phyloP scores from a whole-genome alignment of 495 filamentous ascomycete species.

The Hypoxylon intermedium region DNA sequence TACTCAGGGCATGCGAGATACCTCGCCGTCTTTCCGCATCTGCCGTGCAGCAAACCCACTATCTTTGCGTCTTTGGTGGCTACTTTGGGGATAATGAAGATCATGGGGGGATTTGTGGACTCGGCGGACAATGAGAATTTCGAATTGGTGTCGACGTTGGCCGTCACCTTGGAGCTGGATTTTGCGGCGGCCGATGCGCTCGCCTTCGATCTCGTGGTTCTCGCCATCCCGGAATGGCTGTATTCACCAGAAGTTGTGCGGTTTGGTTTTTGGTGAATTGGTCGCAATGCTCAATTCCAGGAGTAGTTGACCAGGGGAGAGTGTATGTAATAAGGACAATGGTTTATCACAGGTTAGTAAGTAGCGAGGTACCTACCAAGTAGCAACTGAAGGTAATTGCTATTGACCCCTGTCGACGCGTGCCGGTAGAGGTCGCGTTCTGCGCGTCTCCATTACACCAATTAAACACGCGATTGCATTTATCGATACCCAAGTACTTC shows the following conservation, averaged over 20 bases:
- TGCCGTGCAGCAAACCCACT: conserved; percentile 80
- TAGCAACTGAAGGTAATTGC: too few species aligned
- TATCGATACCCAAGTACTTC: conserved; percentile 31
- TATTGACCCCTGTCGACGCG: conserved; percentile 35
- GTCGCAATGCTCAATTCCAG: too few species aligned
- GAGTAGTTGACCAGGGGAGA: too few species aligned
- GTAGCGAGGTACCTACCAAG: conserved; percentile 1
- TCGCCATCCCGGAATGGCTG: conserved; percentile 36
- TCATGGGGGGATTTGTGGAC: conserved; percentile 60
- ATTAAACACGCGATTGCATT: conserved; percentile 24
- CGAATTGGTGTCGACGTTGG: conserved; percentile 35
- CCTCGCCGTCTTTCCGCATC: conserved; percentile 65
- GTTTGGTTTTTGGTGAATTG: background rate
- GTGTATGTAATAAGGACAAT: background rate
- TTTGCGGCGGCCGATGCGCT: conserved; percentile 35
- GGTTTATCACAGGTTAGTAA: conserved; percentile 3
- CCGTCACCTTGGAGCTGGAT: conserved; percentile 31
- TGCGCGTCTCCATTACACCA: conserved; percentile 29
- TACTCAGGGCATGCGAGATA: conserved; percentile 82
- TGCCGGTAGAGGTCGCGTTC: conserved; percentile 25
- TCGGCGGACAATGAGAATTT: conserved; percentile 47
- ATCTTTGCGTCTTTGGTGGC: conserved; percentile 70
- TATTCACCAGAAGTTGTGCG: background rate
- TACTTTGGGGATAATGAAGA: conserved; percentile 81
- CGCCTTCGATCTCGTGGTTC: conserved; percentile 43